These are phyloP conservation scores for Phytophthora hibernalis DNA, from an alignment of 352 stramenopile species.

Conservation along the genomic window DNA sequence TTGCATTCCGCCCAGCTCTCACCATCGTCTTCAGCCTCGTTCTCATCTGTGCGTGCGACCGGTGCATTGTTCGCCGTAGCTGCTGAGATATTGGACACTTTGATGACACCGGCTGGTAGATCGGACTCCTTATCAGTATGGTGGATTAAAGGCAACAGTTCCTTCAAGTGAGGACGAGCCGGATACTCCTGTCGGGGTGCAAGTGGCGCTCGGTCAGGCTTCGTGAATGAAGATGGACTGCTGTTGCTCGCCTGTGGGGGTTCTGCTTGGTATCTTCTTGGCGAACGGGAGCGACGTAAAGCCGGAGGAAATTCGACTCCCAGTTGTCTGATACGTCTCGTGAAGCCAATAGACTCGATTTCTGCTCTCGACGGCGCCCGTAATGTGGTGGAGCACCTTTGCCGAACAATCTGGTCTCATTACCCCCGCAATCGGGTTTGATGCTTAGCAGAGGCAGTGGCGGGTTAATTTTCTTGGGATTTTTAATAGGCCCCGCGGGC, in stretches of 20 bases:
- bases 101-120: not conserved
- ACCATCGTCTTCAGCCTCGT: constrained; percentile 1
- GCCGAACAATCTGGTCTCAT: constrained; percentile 10
- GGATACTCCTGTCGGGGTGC: not conserved
- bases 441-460: constrained; percentile 32
- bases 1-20: constrained; percentile 24
- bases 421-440: constrained; percentile 12
- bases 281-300: constrained; percentile 2
- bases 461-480: constrained; percentile 14
- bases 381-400: constrained; percentile 5
- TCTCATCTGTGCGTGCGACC: not conserved
- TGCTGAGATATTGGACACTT: not conserved
- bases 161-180: not conserved
- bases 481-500: constrained; percentile 3
- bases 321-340: constrained; percentile 22
- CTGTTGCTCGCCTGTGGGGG: not conserved
- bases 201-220: not conserved
- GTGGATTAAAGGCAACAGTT: constrained; percentile 14
- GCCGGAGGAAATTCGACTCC: constrained; percentile 28
- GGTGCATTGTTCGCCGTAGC: not conserved
- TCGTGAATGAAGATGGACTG: constrained; percentile 11
- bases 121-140: not conserved
- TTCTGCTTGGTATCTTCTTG: not conserved
- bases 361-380: constrained; percentile 6
- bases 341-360: constrained; percentile 22